These are phyloP conservation scores for Chlorella sp. DNA, from an alignment of 139 green algal genomes.

Conservation along the genomic window DNA sequence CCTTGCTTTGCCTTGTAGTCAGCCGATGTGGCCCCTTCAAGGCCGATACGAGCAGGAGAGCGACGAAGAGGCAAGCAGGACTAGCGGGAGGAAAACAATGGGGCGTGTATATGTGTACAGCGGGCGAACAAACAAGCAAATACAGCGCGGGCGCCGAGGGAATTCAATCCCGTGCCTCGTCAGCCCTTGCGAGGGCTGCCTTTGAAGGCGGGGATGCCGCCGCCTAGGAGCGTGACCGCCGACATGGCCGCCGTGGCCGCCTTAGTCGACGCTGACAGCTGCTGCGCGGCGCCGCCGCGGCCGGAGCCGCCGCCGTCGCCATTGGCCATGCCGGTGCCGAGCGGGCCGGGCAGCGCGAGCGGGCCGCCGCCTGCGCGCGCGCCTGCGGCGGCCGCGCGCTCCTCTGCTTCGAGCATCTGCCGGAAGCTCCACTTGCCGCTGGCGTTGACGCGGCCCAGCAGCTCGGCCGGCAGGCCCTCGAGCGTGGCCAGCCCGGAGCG, in stretches of 20 bases:
- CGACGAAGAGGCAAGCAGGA: no score
- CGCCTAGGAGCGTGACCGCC: constrained; percentile 8
- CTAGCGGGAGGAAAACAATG: no score
- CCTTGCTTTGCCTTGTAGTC: no score
- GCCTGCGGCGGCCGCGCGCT: background rate
- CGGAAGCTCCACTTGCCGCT: constrained; percentile 21
- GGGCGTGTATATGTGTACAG: no score
- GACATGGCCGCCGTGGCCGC: constrained; percentile 2
- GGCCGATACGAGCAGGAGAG: no score
- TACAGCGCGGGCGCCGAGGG: no score
- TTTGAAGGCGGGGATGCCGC: constrained; percentile 5
- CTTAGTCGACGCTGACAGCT: constrained; percentile 11
- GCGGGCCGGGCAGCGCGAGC: background rate
- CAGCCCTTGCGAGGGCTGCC: no score
- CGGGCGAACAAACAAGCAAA: no score
- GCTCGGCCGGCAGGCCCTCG: constrained; percentile 58
- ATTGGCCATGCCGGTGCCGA: background rate
- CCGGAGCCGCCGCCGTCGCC: background rate
- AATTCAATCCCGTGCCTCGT: no score
- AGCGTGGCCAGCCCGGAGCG: constrained; percentile 51
- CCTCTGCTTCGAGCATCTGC: constrained; percentile 11
- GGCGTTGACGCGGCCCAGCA: constrained; percentile 28
- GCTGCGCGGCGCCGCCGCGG: constrained; percentile 1
- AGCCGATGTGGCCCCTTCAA: no score
- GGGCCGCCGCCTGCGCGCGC: background rate